phyloP scores from a whole-genome alignment of 495 filamentous ascomycete species.

The Penicillium waksmanii region DNA sequence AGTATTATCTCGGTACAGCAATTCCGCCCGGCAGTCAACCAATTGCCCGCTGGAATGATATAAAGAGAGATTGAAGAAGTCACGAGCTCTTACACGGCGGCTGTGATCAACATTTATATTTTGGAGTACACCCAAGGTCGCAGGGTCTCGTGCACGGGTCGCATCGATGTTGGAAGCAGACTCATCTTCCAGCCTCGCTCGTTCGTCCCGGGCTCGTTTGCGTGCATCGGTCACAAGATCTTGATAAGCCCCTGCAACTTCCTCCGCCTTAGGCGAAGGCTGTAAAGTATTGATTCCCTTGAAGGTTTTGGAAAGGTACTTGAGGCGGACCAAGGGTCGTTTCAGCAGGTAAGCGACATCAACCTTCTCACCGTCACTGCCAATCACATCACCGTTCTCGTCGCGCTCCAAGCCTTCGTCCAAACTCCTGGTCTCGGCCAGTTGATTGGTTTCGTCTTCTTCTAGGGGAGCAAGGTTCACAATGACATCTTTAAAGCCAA shows the following conservation, averaged over 20 bases:
- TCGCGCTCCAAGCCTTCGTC: slow-evolving; percentile 75
- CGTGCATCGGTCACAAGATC: slow-evolving; percentile 76
- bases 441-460: slow-evolving; percentile 48
- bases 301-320: slow-evolving; percentile 83
- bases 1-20: slow-evolving; percentile 80
- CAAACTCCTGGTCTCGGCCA: slow-evolving; percentile 58
- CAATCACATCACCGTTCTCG: slow-evolving; percentile 75
- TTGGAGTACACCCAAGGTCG: slow-evolving; percentile 69
- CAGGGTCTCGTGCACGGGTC: slow-evolving; percentile 74
- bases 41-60: slow-evolving; percentile 88
- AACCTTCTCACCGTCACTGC: slow-evolving; percentile 81
- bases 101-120: slow-evolving; percentile 71
- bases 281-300: slow-evolving; percentile 65
- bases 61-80: slow-evolving; percentile 84
- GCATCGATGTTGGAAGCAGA: slow-evolving; percentile 83
- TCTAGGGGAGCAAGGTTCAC: slow-evolving; percentile 83
- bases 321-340: slow-evolving; percentile 83
- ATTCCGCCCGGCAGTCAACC: slow-evolving; percentile 85
- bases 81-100: slow-evolving; percentile 81
- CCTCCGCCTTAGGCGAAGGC: slow-evolving; percentile 60
- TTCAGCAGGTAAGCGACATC: slow-evolving; percentile 95
- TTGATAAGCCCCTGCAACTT: slow-evolving; percentile 62
- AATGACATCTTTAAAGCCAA: slow-evolving; percentile 94
- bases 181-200: slow-evolving; percentile 86
- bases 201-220: slow-evolving; percentile 80